These are phyloP conservation scores for Ogataea polymorpha DNA, from an alignment of 805 yeast species.

Conservation along the genomic window DNA sequence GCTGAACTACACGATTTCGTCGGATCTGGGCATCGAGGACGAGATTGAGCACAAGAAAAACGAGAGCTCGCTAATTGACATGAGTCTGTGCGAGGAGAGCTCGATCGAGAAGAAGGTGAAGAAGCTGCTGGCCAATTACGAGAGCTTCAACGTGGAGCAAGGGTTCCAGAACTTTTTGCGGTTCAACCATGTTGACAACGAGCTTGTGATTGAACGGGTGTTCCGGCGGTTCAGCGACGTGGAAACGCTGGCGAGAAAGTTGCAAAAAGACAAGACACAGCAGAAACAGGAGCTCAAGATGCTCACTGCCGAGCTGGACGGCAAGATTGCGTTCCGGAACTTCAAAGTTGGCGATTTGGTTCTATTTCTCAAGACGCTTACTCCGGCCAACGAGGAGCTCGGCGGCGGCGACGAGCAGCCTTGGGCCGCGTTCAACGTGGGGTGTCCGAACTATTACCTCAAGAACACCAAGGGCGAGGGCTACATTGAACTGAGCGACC, in stretches of 20 bases:
- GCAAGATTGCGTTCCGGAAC: conserved; percentile 61
- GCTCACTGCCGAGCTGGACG: conserved; percentile 35
- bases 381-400: conserved; percentile 14
- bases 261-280: conserved; percentile 66
- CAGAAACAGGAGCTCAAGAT: conserved; percentile 45
- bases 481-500: conserved; percentile 33
- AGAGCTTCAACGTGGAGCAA: conserved; percentile 22
- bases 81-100: conserved; percentile 21
- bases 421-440: conserved; percentile 95
- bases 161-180: conserved; percentile 35
- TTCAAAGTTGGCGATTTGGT: conserved; percentile 78
- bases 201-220: conserved; percentile 37
- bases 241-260: conserved; percentile 81
- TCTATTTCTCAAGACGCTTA: conserved; percentile 71
- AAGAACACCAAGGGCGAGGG: conserved; percentile 32
- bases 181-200: conserved; percentile 25
- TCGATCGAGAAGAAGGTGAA: conserved; percentile 22
- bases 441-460: conserved; percentile 80
- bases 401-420: conserved; percentile 39
- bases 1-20: conserved; percentile 24
- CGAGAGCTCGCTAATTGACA: conserved; percentile 12
- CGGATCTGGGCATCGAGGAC: conserved; percentile 26
- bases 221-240: conserved; percentile 82
- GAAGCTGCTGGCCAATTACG: conserved; percentile 16
- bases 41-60: conserved; percentile 10